Base-by-base conservation (phyloP, 2,329 filamentous ascomycete genomes). In the Corinectria fuckeliana region DNA sequence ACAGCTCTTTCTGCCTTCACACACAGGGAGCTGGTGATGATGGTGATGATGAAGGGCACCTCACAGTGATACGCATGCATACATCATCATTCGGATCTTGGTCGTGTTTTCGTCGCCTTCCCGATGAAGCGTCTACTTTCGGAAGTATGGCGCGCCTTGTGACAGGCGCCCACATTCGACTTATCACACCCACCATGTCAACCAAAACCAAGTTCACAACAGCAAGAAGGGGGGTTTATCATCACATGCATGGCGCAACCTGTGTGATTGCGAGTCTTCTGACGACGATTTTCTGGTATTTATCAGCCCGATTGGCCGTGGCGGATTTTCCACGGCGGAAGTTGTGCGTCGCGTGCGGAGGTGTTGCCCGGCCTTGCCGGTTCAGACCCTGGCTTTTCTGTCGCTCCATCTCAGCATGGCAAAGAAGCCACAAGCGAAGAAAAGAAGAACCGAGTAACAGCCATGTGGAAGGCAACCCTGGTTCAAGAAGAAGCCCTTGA, bases 131-230 rank as follows among this genome's bases (percentile, higher is more conserved):
- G 48, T 49, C 36, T 30, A 42, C 57, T 55, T 60, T 60, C 62
- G 65, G 66, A 69, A 62, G 62, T 52, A 47, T 62, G 60, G 41
- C 50, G 50, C 58, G 47, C 67, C 63, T 66, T 62, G 67, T 69
- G 67, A 69, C 61, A 61, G 65, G 56, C 58, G 49, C 52, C 55
- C 54, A 51, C 53, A 36, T 34, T 42, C 51, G 58, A 39, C 51
- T 36, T 30, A 25, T 36, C 48, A 57, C 50, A 50, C 52, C 42
- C 23, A 64, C 55, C 39, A 64, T 42, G 21, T 57, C 58, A 49
- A 34, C 47, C 49, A 48, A 28, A 49, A 50, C 62, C 62, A 57
- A 63, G 49, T 60, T 58, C 56, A 61, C 58, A 56, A 63, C 65
- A 38, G 21, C 20, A 11, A 39, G n/a, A 39, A 28, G 41, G 47